A percentile compares a stretch with the other conserved stretches of the same genome.
Conservation (phyloP, 2,329 filamentous ascomycete species). For the Aphanocladium album region DNA sequence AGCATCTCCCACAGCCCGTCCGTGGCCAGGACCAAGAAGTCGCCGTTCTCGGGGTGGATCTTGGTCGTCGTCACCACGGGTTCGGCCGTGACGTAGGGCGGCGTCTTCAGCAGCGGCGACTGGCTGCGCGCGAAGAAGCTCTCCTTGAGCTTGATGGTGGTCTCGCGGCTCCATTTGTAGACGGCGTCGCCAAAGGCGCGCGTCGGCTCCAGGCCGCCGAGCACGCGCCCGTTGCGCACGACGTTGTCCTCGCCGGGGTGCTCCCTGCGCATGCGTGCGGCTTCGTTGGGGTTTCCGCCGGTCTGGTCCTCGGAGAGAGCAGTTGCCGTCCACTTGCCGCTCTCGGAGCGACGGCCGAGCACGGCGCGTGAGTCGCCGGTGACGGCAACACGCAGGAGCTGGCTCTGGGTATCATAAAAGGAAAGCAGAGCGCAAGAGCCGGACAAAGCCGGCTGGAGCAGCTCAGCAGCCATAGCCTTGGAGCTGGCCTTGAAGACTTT, state of each 20-base stretch:
- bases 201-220: slow-evolving; percentile 87
- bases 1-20: slow-evolving; percentile 99
- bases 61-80: slow-evolving; percentile 91
- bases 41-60: slow-evolving; percentile 80
- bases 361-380: slow-evolving; percentile 96
- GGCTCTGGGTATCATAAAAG: slow-evolving; percentile 87
- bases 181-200: slow-evolving; percentile 93
- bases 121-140: slow-evolving; percentile 84
- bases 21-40: slow-evolving; percentile 94
- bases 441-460: slow-evolving; percentile 86
- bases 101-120: slow-evolving; percentile 74
- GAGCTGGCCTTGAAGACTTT: slow-evolving; percentile 86
- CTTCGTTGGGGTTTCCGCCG: slow-evolving; percentile 81
- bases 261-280: slow-evolving; percentile 71
- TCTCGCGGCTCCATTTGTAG: slow-evolving; percentile 92
- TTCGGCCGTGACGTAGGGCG: slow-evolving; percentile 95
- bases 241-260: slow-evolving; percentile 89
- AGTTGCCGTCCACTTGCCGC: slow-evolving; percentile 89
- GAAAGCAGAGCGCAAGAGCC: slow-evolving; percentile 96
- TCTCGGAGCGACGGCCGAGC: slow-evolving; percentile 69
- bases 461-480: slow-evolving; percentile 84
- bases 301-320: slow-evolving; percentile 91
- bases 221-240: slow-evolving; percentile 79
- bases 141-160: slow-evolving; percentile 73
- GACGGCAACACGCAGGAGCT: slow-evolving; percentile 87